Evolutionary conservation across 371 early-diverging fungal genomes (phyloP), one percentile per base, ranked within the genome.

Genomic region (Neoconidiobolus thromboides): DNA sequence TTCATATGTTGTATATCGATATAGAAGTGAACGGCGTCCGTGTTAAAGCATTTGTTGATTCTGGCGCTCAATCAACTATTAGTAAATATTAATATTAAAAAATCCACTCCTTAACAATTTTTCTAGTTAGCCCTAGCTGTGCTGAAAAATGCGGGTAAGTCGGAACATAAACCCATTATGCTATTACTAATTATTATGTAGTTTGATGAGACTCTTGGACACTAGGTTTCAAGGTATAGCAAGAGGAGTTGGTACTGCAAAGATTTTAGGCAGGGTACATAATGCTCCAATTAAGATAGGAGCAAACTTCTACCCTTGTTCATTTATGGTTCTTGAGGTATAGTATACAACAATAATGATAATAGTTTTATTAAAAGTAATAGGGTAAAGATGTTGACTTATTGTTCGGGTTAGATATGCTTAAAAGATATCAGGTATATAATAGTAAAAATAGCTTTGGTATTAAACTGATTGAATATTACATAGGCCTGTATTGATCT

Each of bases 21-120:
- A 81, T 80, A 7, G 79, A 86, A 64, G 89, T 95, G 57, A 97
- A 97, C 69, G 85, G 85, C 7, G 76, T 75, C 42, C 81, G 80
- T 2, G 72, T 95, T 44, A 93, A 92, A 64, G 95, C 96, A 0
- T 84, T 97, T 68, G 93, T 97, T 1, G 98, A 97, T 68, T 92
- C 94, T 3, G 98, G 96, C 26, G 98, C 98, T 7, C 96, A 96
- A 64, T 86, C 86, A 26, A 95, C 96, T 3, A 92, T 97, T 54
- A 93, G 90, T 89, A 77, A 70, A 78, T 74, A 14, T 1, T 39
- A 37, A 0, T 43, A 43, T n/a, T n/a, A 12, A 9, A 9, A 46
- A 46, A 9, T 46, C 12, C 46, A 4, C 4, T 1, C 26, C 26
- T 26, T 26, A 55, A 3, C 36, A 42, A 43, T 55, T 48, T 53